Conservation (phyloP, 345 rosid species). For the Gossypium bickii region DNA sequence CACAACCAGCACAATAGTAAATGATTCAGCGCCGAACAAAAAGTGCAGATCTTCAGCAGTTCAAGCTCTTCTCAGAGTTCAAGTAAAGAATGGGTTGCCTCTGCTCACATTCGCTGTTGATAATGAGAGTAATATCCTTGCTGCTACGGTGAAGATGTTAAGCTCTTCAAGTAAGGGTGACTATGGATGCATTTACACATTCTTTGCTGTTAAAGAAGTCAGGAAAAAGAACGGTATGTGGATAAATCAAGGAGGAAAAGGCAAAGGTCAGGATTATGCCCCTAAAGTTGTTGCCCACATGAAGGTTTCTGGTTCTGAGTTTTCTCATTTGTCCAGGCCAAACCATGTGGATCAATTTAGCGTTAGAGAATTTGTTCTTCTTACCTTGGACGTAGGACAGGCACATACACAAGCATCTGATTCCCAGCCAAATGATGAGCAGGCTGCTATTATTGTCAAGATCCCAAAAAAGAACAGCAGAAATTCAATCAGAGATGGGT, state of each 20-base stretch:
- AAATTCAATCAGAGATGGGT: constrained; percentile 25
- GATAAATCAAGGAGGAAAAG: constrained; percentile 63
- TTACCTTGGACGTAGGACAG: constrained; percentile 48
- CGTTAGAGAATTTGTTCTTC: constrained; percentile 64
- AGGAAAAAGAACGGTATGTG: constrained; percentile 73
- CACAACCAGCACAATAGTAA: constrained; percentile 22
- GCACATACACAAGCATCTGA: constrained; percentile 39
- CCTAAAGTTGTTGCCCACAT: constrained; percentile 70
- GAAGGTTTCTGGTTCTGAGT: constrained; percentile 59
- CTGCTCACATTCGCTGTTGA: constrained; percentile 79
- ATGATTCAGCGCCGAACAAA: constrained; percentile 41
- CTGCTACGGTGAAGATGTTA: constrained; percentile 62
- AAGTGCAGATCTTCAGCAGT: constrained; percentile 37
- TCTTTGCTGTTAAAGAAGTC: constrained; percentile 65
- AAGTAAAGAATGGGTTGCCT: constrained; percentile 79
- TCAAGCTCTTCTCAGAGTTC: constrained; percentile 85
- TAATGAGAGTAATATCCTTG: constrained; percentile 64
- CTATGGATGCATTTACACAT: constrained; percentile 58
- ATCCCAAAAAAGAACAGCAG: constrained; percentile 34
- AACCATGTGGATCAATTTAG: constrained; percentile 27
- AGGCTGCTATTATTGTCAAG: constrained; percentile 77
- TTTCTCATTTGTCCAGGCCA: constrained; percentile 26
- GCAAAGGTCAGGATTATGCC: constrained; percentile 55
- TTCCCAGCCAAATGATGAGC: constrained; percentile 63
- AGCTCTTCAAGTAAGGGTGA: constrained; percentile 44